These are phyloP conservation scores for Trichoderma brevicompactum DNA, from an alignment of 2,329 filamentous ascomycete genomes.

Conservation along the genomic window DNA sequence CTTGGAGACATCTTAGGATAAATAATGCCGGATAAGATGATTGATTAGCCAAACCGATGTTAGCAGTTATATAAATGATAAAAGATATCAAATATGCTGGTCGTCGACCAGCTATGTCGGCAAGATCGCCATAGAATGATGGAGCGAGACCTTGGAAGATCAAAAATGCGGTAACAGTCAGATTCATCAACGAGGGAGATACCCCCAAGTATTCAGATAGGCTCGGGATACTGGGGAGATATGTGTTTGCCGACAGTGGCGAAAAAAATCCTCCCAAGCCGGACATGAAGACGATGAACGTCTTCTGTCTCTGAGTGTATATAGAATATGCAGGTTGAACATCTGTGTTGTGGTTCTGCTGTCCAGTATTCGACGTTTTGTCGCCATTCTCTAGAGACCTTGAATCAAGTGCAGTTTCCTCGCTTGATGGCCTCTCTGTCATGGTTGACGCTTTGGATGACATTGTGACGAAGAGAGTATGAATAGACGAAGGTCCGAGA, in stretches of 20 bases:
- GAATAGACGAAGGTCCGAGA: not conserved
- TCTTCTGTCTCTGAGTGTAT: constrained; percentile 23
- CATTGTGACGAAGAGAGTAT: not conserved
- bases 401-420: not conserved
- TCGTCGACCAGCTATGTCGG: constrained; percentile 11
- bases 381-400: not conserved
- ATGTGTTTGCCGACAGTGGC: constrained; percentile 5
- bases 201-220: not conserved
- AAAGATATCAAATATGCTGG: not conserved
- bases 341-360: not conserved
- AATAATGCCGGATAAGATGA: not conserved
- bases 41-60: constrained; percentile 14
- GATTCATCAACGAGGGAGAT: constrained; percentile 16
- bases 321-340: constrained; percentile 16
- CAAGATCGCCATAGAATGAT: constrained; percentile 15
- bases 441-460: not conserved
- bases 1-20: constrained; percentile 15
- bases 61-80: not conserved
- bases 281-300: constrained; percentile 27
- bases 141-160: constrained; percentile 17
- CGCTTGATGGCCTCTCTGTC: not conserved
- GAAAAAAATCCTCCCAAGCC: constrained; percentile 26
- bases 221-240: not conserved
- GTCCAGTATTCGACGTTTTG: not conserved
- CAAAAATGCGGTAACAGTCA: constrained; percentile 11